Evolutionary conservation across 169 alveolate genomes (phyloP).

Genomic region (Fabrea salina): DNA sequence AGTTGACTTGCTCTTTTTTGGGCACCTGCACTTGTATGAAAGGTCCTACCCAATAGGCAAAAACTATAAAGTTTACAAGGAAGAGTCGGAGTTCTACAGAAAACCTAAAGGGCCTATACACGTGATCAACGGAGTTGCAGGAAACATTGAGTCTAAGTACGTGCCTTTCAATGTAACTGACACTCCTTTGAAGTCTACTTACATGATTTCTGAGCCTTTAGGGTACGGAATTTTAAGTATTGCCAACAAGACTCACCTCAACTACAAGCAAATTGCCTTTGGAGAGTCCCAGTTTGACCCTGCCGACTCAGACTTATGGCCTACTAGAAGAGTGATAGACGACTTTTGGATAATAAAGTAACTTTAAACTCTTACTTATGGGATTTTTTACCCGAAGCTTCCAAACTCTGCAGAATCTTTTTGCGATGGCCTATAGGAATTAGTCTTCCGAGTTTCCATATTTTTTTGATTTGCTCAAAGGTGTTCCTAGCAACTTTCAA

Average conservation of each 20-base stretch:
- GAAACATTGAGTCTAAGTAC: conserved; percentile 1
- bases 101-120: conserved; percentile 26
- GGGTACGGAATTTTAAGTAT: conserved; percentile 22
- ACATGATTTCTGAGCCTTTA: background rate
- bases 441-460: conserved; percentile 23
- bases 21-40: background rate
- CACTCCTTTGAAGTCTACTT: conserved; percentile 1
- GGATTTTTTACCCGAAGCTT: conserved; percentile 20
- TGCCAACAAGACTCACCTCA: background rate
- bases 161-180: background rate
- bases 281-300: conserved; percentile 11
- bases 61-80: no score
- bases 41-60: background rate
- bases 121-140: conserved; percentile 18
- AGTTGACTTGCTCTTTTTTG: background rate
- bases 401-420: background rate
- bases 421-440: conserved; percentile 31
- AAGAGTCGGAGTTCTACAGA: no score
- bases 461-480: background rate
- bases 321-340: no score
- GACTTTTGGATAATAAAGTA: no score
- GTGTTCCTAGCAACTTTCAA: background rate
- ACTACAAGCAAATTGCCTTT: background rate
- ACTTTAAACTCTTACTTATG: no score
- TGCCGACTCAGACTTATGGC: no score